Base-by-base conservation (phyloP, 306 rosid species). In the Malus sieversii region DNA sequence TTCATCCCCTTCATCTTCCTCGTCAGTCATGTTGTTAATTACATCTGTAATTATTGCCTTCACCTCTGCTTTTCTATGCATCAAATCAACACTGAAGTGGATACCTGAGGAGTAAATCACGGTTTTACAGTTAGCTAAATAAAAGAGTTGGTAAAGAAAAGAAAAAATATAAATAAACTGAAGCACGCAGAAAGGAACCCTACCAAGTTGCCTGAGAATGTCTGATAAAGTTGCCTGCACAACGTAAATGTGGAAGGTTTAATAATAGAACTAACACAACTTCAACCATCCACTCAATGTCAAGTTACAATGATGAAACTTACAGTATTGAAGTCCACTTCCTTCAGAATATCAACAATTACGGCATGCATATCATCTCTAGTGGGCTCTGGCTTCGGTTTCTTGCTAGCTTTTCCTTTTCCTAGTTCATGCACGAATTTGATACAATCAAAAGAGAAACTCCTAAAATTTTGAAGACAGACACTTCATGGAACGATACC, bases 31-130 rank as follows among this genome's bases (percentile, higher is more conserved):
- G 86, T 84, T 92, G 77, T 89, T 92, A 76, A 96, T 96, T 74
- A 96, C 97, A 15, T 96, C 98, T n/a, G 99, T 96, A 68, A 96
- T 96, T 77, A 96, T 89, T 63, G 88, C 93, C 86, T 96, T 96
- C 80, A 96, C 98, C 89, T 96, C 97, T 2, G 92, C 87, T 81
- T 96, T 96, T 87, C 98, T 89, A 82, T 96, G 98, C 99, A 96
- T 92, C 82, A 96, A 90, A 84, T 96, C 98, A 83, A 90, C 65
- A 38, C 88, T 89, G 73, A 95, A 92, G 87, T 96, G 98, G 75
- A 89, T 46, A 78, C 99, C 99, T 96, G 82, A 60, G 25, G 83
- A 63, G 30, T 83, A 42, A 70, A 79, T 71, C 75, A 46, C 65
- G 77, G 53, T 69, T 22, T 27, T 14, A 81, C 74, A 80, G 75